phyloP scores from a whole-genome alignment of 1,139 yeast genomes.

The Suhomyces chickasaworum region DNA sequence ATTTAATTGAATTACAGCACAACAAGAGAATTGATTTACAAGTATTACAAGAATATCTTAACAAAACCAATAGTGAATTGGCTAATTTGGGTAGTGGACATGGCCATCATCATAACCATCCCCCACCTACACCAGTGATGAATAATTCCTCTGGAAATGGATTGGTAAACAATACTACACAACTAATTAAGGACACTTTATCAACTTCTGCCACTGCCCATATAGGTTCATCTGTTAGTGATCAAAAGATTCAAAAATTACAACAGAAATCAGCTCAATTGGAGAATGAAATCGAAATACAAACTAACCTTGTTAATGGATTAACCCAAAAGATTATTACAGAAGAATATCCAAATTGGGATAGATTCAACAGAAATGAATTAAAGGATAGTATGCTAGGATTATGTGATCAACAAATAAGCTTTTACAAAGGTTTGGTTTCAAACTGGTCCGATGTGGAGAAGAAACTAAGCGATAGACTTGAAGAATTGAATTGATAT shows the following conservation, averaged over 20 bases:
- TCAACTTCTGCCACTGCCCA: slow-evolving; percentile 48
- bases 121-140: slow-evolving; percentile 41
- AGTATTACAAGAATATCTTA: slow-evolving; percentile 75
- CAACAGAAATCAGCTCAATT: slow-evolving; percentile 37
- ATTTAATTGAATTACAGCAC: slow-evolving; percentile 79
- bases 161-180: slow-evolving; percentile 47
- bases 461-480: slow-evolving; percentile 40
- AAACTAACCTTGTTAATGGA: slow-evolving; percentile 52
- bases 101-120: slow-evolving; percentile 32
- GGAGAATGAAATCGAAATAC: slow-evolving; percentile 57
- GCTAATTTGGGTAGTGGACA: slow-evolving; percentile 58
- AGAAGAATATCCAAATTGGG: slow-evolving; percentile 83
- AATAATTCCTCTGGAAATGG: slow-evolving; percentile 29
- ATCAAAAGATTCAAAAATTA: slow-evolving; percentile 37
- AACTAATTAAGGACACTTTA: slow-evolving; percentile 47
- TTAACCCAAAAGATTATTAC: slow-evolving; percentile 72
- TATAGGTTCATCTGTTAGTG: slow-evolving; percentile 44
- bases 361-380: slow-evolving; percentile 75
- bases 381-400: slow-evolving; percentile 68
- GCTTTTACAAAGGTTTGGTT: slow-evolving; percentile 71
- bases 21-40: slow-evolving; percentile 91
- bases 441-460: slow-evolving; percentile 72
- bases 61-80: slow-evolving; percentile 69
- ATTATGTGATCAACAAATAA: slow-evolving; percentile 75
- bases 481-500: slow-evolving; percentile 33